These are phyloP conservation scores for Neurospora sp. DNA, from an alignment of 495 filamentous ascomycete genomes.

Conservation along the genomic window DNA sequence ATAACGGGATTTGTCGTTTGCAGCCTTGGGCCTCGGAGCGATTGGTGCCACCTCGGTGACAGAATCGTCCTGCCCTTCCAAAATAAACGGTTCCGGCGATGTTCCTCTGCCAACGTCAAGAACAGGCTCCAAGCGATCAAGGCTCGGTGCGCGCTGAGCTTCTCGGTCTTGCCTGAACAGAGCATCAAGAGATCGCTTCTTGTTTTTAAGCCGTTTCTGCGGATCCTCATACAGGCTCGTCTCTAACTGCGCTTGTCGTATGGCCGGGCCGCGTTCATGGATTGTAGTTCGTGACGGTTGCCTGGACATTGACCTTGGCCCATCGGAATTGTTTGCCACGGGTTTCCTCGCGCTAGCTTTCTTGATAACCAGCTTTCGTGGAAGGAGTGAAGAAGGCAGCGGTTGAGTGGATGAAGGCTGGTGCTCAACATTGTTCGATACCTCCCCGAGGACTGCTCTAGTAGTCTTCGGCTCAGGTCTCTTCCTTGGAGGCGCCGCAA, in stretches of 20 bases:
- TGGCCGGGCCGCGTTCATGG: background rate
- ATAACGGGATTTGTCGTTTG: conserved; percentile 17
- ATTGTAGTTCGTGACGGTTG: background rate
- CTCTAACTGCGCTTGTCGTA: conserved; percentile 41
- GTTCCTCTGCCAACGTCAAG: conserved; percentile 10
- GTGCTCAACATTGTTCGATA: conserved; percentile 20
- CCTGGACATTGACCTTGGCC: background rate
- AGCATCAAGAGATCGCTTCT: conserved; percentile 38
- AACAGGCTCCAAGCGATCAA: conserved; percentile 15
- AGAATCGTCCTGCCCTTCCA: background rate
- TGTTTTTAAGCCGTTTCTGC: conserved; percentile 22
- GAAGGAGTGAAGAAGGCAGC: conserved; percentile 7
- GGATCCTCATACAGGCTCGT: conserved; percentile 20
- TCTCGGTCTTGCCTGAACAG: conserved; percentile 33
- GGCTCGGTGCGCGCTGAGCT: conserved; percentile 9
- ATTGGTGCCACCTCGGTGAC: conserved; percentile 15
- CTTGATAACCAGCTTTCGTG: conserved; percentile 13
- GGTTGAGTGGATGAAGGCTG: conserved; percentile 1
- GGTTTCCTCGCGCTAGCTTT: background rate
- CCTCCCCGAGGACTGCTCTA: conserved; percentile 18
- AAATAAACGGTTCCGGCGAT: background rate
- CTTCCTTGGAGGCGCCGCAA: conserved; percentile 16
- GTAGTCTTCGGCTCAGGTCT: conserved; percentile 5
- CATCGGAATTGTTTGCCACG: background rate
- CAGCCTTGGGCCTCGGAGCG: conserved; percentile 17